A percentile compares a stretch with the other conserved stretches of the same genome.
Conservation (phyloP, 2,329 filamentous ascomycete genomes). For the Neocatenulostroma microsporum region DNA sequence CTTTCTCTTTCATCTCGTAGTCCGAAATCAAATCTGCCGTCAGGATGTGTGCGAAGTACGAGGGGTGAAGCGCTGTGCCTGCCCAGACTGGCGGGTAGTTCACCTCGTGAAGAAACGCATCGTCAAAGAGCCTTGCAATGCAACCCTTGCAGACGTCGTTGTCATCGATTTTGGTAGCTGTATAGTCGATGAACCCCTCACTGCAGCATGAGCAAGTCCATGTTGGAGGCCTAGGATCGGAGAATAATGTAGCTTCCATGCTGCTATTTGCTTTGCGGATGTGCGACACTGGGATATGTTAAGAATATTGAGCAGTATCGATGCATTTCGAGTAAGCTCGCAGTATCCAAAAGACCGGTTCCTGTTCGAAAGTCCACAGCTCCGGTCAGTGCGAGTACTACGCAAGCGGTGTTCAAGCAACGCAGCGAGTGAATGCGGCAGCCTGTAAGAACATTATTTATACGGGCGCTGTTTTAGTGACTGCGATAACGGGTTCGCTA, state of each 20-base stretch:
- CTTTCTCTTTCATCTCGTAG: background rate
- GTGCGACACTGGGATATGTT: background rate
- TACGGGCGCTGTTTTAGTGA: too few species aligned
- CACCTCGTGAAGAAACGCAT: background rate
- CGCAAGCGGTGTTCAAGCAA: too few species aligned
- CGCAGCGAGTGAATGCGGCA: too few species aligned
- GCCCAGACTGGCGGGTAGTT: background rate
- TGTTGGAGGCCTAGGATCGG: too few species aligned
- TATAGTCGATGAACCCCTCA: background rate
- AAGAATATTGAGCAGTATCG: background rate
- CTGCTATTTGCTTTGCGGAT: background rate
- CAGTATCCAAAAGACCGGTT: background rate
- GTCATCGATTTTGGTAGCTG: background rate
- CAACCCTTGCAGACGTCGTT: background rate
- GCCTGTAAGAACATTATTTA: too few species aligned
- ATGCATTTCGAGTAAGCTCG: background rate
- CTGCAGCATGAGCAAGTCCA: too few species aligned
- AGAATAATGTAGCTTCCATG: background rate
- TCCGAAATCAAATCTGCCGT: background rate
- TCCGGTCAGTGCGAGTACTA: too few species aligned
- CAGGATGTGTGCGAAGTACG: background rate
- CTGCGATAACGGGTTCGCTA: too few species aligned
- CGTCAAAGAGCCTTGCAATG: background rate
- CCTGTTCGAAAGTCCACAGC: slow-evolving; percentile 32
- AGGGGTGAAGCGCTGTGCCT: background rate